Conservation (phyloP, 169 alveolate genomes). For the Amoebophrya sp. region DNA sequence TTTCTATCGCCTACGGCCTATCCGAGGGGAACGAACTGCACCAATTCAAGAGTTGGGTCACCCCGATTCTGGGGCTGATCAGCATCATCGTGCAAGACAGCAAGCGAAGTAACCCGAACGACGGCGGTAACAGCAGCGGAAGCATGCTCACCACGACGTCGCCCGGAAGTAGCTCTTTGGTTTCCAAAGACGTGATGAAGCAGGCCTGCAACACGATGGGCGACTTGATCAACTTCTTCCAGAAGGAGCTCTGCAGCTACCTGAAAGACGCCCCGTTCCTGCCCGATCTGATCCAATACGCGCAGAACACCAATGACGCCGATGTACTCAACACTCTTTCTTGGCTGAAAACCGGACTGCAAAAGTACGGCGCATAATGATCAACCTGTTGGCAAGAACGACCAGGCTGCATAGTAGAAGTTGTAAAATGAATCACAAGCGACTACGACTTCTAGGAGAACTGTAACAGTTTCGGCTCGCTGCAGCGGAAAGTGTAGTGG, state of each 20-base stretch:
- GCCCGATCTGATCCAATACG: not conserved
- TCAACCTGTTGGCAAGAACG: no score
- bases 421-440: no score
- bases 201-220: not conserved
- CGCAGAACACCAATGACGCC: not conserved
- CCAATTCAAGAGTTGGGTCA: not conserved
- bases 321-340: not conserved
- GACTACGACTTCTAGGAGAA: no score
- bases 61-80: not conserved
- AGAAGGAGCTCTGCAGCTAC: not conserved
- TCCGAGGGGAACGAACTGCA: not conserved
- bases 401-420: no score
- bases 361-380: not conserved
- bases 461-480: no score
- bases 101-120: no score
- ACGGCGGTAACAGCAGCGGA: no score
- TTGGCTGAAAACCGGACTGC: not conserved
- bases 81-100: no score
- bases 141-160: not conserved
- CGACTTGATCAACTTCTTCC: not conserved
- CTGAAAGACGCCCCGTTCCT: not conserved
- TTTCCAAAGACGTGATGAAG: not conserved
- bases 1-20: not conserved
- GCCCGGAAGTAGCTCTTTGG: not conserved
- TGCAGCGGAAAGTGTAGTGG: no score